Evolutionary conservation across 1,284 basidiomycete species (phyloP).

Genomic region (Porodaedalea pini): DNA sequence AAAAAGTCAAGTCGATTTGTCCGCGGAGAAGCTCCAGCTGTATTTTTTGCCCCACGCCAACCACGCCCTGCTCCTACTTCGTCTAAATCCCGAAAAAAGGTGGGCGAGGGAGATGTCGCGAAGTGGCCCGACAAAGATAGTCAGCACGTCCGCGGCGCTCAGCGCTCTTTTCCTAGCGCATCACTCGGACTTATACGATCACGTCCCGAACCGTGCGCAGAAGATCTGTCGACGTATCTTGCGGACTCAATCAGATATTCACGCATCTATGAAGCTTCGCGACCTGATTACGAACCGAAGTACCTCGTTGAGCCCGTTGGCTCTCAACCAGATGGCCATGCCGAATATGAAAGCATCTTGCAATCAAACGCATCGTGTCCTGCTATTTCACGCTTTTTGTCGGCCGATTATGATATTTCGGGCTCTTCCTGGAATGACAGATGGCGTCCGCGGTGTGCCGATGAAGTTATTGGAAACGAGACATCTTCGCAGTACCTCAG

Average conservation of each 20-base stretch:
- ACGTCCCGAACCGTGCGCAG: not conserved
- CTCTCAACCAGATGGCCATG: constrained; percentile 4
- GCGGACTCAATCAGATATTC: not conserved
- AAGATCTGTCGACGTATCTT: not conserved
- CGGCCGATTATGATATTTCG: constrained; percentile 22
- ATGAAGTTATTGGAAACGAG: constrained; percentile 83
- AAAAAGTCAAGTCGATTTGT: constrained; percentile 26
- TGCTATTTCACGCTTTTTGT: constrained; percentile 47
- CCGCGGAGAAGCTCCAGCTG: not conserved
- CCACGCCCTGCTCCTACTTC: not conserved
- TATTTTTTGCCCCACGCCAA: constrained; percentile 19
- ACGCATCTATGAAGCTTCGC: not conserved
- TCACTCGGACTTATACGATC: constrained; percentile 15
- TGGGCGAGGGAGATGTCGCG: constrained; percentile 25
- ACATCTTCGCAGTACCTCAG: constrained; percentile 69
- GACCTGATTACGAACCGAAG: not conserved
- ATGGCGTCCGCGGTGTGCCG: constrained; percentile 71
- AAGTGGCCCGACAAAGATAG: constrained; percentile 48
- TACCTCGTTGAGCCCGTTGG: constrained; percentile 6
- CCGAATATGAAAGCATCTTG: not conserved
- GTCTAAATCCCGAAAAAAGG: constrained; percentile 9
- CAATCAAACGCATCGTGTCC: constrained; percentile 31
- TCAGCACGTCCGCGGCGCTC: constrained; percentile 64
- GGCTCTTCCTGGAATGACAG: constrained; percentile 63
- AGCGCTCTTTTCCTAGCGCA: constrained; percentile 32